A percentile compares a stretch with the other conserved stretches of the same genome.
Evolutionary conservation across 2,329 filamentous ascomycete species (phyloP).

Genomic region (Aspergillus sp.): DNA sequence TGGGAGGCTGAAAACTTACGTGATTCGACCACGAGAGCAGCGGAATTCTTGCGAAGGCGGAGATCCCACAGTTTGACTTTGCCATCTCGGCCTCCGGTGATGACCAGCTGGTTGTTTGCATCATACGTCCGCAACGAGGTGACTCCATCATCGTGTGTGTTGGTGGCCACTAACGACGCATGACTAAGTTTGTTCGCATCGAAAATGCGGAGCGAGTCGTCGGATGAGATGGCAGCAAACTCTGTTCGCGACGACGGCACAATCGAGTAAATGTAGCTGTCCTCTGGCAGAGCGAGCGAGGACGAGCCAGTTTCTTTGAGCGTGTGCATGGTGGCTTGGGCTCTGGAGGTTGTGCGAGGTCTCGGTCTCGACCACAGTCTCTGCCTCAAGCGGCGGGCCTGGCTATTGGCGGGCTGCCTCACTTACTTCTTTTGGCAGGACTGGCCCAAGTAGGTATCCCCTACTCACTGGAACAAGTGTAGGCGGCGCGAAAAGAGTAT

Average conservation of each 20-base stretch:
- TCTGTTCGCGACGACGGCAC: slow-evolving; percentile 27
- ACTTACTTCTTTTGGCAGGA: neutral
- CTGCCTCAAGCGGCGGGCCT: neutral
- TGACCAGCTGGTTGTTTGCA: slow-evolving; percentile 27
- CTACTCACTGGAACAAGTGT: neutral
- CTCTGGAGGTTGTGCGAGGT: no score
- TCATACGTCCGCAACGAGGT: slow-evolving; percentile 37
- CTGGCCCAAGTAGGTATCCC: neutral
- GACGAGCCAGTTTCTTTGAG: slow-evolving; percentile 35
- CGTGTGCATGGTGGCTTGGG: slow-evolving; percentile 29
- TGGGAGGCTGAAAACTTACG: slow-evolving; percentile 26
- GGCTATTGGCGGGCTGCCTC: neutral
- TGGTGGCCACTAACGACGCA: slow-evolving; percentile 27
- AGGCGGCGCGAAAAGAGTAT: neutral
- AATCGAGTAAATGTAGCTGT: slow-evolving; percentile 46
- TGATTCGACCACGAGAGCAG: slow-evolving; percentile 36
- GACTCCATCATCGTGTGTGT: slow-evolving; percentile 37
- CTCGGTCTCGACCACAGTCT: neutral
- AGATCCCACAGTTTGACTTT: slow-evolving; percentile 44
- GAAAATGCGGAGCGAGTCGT: slow-evolving; percentile 46
- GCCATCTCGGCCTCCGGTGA: slow-evolving; percentile 43
- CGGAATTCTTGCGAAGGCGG: slow-evolving; percentile 27
- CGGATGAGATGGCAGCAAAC: slow-evolving; percentile 46
- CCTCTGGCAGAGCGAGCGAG: slow-evolving; percentile 38
- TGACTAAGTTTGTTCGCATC: slow-evolving; percentile 36